Evolutionary conservation across 1,284 basidiomycete species (phyloP), one percentile per base, ranked within the genome.

Genomic region (Heterobasidion occidentale): DNA sequence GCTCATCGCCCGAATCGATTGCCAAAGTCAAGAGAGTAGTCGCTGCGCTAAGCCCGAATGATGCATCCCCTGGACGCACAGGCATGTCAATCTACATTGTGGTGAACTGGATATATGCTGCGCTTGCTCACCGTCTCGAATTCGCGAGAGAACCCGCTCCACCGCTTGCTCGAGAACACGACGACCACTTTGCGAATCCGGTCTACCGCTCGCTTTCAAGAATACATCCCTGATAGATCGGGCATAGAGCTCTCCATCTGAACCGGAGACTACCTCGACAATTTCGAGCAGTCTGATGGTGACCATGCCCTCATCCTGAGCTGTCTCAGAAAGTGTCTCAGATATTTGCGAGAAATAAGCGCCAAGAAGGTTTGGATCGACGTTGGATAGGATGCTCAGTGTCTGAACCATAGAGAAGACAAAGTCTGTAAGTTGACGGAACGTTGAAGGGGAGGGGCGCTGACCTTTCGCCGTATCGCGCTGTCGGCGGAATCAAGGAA

Each of bases 181-280:
- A 44, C 71, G 67, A 17, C 64, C 65, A 45, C 66, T 69, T 7
- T 60, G 48, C 27, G 63, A 62, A 7, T 60, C 48, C n/a, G 65
- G 63, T 19, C 59, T 62, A 12, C 70, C 67, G 58, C 84, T 79
- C 9, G 79, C 58, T 3, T 67, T 67, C 9, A 68, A 61, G 54
- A 86, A 70, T 2, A 84, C 62, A 9, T 77, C 73, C 54, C 74
- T 73, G 36, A 86, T 60, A 56, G 74, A 74, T 11, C 67, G 72
- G n/a, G 80, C 82, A 66, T 86, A 90, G 27, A 69, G 61, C 60
- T 83, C 81, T 6, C 83, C 79, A 57, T 88, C 78, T 19, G 74
- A 68, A n/a, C 62, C 70, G 46, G 73, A 71, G 49, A 79, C 73
- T 20, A 79, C 66, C 34, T 79, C 76, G 19, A 80, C 59, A 42